phyloP scores from a whole-genome alignment of 257 asterid genomes.

The Solanum okadae region DNA sequence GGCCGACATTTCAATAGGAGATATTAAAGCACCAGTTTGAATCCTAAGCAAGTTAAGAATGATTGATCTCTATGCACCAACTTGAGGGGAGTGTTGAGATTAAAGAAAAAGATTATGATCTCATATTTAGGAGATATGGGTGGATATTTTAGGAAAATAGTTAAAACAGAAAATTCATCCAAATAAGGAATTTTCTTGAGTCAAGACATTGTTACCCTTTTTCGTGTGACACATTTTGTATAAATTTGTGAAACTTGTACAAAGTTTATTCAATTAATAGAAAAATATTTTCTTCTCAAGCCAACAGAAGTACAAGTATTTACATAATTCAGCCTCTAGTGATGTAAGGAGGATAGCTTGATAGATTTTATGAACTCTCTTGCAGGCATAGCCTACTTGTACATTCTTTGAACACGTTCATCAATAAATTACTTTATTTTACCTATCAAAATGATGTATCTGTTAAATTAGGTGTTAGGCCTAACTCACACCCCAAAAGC shows the following conservation, averaged over 20 bases:
- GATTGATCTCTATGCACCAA: not conserved
- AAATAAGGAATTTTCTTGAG: not conserved
- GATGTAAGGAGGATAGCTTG: not conserved
- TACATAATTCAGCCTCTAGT: not conserved
- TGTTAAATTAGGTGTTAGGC: too few species aligned
- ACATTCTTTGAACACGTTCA: not conserved
- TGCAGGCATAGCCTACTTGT: not conserved
- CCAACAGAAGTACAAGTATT: not conserved
- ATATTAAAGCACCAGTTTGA: not conserved
- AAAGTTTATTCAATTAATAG: not conserved
- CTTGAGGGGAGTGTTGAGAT: not conserved
- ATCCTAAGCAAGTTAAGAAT: not conserved
- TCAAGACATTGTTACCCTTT: not conserved
- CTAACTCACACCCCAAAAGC: too few species aligned
- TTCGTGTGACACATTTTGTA: not conserved
- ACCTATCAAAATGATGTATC: not conserved
- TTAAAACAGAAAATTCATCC: not conserved
- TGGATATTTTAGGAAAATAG: not conserved
- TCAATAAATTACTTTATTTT: not conserved
- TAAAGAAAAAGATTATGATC: not conserved
- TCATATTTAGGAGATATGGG: not conserved
- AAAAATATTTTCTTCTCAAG: not conserved
- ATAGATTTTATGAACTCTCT: not conserved
- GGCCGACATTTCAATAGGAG: not conserved
- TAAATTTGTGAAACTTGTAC: not conserved